phyloP scores from a whole-genome alignment of 192 early-diverging fungal genomes.

The Linnemannia hyalina region DNA sequence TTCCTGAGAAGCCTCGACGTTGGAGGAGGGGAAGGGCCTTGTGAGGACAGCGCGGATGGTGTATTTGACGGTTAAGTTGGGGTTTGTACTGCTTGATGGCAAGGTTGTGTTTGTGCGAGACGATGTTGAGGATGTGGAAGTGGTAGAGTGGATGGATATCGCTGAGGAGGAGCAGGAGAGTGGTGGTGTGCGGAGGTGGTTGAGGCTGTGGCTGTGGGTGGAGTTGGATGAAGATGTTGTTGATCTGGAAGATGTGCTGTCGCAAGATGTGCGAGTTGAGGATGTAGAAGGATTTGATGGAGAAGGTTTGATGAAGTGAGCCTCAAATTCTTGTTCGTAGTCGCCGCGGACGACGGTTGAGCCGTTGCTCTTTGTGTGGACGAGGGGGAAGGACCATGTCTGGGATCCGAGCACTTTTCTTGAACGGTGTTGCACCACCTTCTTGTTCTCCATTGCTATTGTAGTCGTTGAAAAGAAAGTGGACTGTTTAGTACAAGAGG shows the following conservation, averaged over 20 bases:
- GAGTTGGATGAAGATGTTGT: constrained; percentile 9
- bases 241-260: neutral
- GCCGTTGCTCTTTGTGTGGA: constrained; percentile 33
- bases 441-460: constrained; percentile 19
- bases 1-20: constrained; percentile 45
- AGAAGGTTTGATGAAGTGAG: constrained; percentile 9
- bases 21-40: constrained; percentile 46
- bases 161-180: neutral
- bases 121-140: neutral
- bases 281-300: neutral
- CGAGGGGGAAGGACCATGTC: constrained; percentile 31
- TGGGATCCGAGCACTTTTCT: constrained; percentile 32
- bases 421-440: constrained; percentile 12
- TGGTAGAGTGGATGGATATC: neutral
- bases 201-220: neutral
- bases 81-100: constrained; percentile 30
- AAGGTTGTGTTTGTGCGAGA: neutral
- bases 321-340: constrained; percentile 38
- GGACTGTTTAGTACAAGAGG: neutral
- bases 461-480: neutral
- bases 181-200: neutral
- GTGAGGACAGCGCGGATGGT: constrained; percentile 41
- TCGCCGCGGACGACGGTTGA: constrained; percentile 28
- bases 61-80: constrained; percentile 22
- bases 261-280: neutral